Conservation (phyloP, 257 asterid genomes). For the Gentiana dahurica region DNA sequence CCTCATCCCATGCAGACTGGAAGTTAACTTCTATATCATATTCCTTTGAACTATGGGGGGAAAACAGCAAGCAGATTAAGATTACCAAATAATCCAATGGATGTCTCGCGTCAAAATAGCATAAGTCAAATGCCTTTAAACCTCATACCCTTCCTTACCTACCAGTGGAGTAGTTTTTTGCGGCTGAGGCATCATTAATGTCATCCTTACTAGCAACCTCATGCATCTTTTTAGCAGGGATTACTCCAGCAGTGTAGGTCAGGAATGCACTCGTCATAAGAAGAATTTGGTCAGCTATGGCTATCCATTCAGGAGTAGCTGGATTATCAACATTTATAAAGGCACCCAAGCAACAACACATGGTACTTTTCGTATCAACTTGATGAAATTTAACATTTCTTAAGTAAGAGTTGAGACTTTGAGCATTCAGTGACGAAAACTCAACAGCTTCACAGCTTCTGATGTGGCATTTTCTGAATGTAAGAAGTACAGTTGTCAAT, state of each 20-base stretch:
- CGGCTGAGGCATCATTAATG: constrained; percentile 24
- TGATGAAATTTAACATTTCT: constrained; percentile 17
- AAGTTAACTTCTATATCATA: constrained; percentile 30
- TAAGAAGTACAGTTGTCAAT: not conserved
- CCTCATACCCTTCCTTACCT: constrained; percentile 81
- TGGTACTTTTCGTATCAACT: constrained; percentile 18
- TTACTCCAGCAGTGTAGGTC: constrained; percentile 61
- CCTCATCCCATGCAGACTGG: constrained; percentile 76
- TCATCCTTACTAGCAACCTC: constrained; percentile 21
- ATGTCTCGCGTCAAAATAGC: not conserved
- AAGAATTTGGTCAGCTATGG: constrained; percentile 60
- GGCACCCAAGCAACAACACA: constrained; percentile 46
- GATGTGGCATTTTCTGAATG: constrained; percentile 28
- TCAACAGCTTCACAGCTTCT: constrained; percentile 17
- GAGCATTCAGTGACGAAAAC: constrained; percentile 17
- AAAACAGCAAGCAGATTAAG: constrained; percentile 8
- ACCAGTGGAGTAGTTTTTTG: constrained; percentile 53
- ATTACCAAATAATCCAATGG: not conserved
- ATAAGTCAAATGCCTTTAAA: constrained; percentile 16
- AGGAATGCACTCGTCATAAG: constrained; percentile 62
- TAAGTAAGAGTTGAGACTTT: constrained; percentile 21
- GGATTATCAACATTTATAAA: constrained; percentile 37
- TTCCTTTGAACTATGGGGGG: constrained; percentile 31
- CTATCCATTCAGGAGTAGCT: constrained; percentile 46
- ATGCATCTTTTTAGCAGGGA: constrained; percentile 34